Evolutionary conservation across 164 flowering plant genomes (phyloP), one percentile per base, ranked within the genome.

Genomic region (Vitis amurensis): DNA sequence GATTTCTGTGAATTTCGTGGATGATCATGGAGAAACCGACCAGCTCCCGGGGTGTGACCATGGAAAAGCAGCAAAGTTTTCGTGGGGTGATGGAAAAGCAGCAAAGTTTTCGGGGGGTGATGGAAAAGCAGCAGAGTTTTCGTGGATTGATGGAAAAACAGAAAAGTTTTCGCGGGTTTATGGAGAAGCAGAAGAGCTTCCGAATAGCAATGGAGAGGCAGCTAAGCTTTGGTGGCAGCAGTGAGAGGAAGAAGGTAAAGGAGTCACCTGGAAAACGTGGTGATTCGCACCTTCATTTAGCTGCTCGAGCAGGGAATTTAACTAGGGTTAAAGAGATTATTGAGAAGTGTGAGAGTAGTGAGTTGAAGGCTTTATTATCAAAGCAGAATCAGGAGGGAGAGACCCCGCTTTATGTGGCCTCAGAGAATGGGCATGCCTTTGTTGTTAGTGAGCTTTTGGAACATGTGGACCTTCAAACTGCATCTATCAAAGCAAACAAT

Each of bases 251-350:
- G 83, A 88, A 82, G 77, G 72, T 59, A 63, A 88, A 83, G 62
- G 93, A 90, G 14, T 90, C 97, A 0, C 94, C 97, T 0, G 98
- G 96, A 0, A 95, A 95, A 64, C 77, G 92, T 12, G 97, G 97
- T 2, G 99, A 95, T 60, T 75, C 89, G 2, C 83, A 71, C 1
- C 87, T 95, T 67, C 99, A 95, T 80, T 67, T 85, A 70, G 93
- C 93, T 9, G 89, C 93, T 51, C 76, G 98, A 65, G 80, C 86
- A 8, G 98, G 97, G 51, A 90, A 93, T 71, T 76, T 88, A 56
- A 70, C 52, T 13, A 84, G 78, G 73, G 82, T 87, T 57, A 83
- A 73, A 68, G 93, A 91, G 50, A 86, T 95, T 31, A 75, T 95
- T 68, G 88, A 78, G 71, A 84, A 73, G 48, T 71, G 72, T 68